These are phyloP conservation scores for Effrenium voratum DNA, from an alignment of 73 alveolate genomes.

Conservation along the genomic window DNA sequence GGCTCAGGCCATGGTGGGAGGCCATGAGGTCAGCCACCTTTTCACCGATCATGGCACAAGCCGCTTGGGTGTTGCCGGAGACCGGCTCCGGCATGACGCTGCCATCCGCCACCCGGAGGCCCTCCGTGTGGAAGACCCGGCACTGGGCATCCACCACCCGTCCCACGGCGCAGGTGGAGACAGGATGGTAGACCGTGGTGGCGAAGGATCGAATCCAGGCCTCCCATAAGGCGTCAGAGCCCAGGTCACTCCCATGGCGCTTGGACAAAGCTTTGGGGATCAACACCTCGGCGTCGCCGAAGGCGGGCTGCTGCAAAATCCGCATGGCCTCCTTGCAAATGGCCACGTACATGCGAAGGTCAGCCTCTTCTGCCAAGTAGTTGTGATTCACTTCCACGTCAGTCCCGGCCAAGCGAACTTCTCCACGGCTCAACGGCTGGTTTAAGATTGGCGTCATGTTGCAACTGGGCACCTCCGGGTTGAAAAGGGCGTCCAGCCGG, in stretches of 20 bases:
- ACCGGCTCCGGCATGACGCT: conserved; percentile 25
- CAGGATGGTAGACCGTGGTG: conserved; percentile 9
- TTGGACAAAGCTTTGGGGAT: neutral
- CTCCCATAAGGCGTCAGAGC: conserved; percentile 2
- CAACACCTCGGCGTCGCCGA: neutral
- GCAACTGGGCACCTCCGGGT: neutral
- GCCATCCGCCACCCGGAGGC: conserved; percentile 37
- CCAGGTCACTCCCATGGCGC: neutral
- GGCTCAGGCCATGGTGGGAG: conserved; percentile 5
- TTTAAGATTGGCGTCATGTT: neutral
- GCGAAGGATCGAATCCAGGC: conserved; percentile 40
- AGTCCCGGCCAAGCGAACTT: neutral
- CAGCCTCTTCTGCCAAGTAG: conserved; percentile 18
- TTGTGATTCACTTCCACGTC: conserved; percentile 31
- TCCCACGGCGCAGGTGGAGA: conserved; percentile 22
- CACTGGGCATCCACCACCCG: conserved; percentile 28
- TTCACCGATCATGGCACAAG: conserved; percentile 56
- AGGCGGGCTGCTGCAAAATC: conserved; percentile 20
- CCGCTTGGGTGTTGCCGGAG: conserved; percentile 56
- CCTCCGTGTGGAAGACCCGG: neutral
- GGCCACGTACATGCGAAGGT: neutral
- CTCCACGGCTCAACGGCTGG: conserved; percentile 24
- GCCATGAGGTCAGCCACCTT: conserved; percentile 54
- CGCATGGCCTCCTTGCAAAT: conserved; percentile 19
- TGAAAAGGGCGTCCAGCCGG: conserved; percentile 7